Base-by-base conservation (phyloP, 2,329 filamentous ascomycete genomes). In the Fusarium torulosum region DNA sequence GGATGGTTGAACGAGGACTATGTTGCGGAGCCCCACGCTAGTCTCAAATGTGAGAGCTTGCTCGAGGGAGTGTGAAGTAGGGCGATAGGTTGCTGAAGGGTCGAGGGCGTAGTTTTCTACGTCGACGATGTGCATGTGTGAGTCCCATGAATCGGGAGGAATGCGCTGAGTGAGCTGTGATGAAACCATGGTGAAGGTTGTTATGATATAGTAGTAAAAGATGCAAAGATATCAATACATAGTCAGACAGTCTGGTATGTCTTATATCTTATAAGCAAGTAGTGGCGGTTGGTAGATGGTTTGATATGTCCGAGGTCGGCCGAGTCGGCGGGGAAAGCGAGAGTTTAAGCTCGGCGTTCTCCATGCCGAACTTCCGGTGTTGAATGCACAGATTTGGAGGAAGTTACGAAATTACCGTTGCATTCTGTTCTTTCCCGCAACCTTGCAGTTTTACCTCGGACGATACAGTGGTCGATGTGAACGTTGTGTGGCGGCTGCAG, bases 71-170 rank as follows among this genome's bases (percentile, higher is more conserved):
- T 87, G 83, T 14, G 80, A 68, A 4, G 74, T 72, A 4, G 87
- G 86, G 19, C 75, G 76, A 75, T 90, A 90, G 63, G 79, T 76
- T 33, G 87, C 86, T 29, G 77, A 71, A 9, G 79, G 62, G 25
- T 79, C 76, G 10, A 88, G 73, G 2, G 85, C 82, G 71, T 85
- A 89, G 9, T 74, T 73, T 20, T 77, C 71, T 0, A 85, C 85
- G 52, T 88, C 85, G 47, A 88, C 80, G 33, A 90, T 82, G 73
- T 90, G 88, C 85, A 90, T 89, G 73, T 90, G 87, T 50, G 83
- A 85, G 72, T 89, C 86, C 86, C 87, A 89, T 56, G 86, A 79
- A 15, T 78, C 78, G 15, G 64, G 58, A 5, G 84, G 83, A 54
- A 83, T 79, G n/a, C 59, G 62, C 20, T 59, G 47, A 11, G 59